A percentile compares a stretch with the other conserved stretches of the same genome.
phyloP scores from a whole-genome alignment of 371 early-diverging fungal species.

The Massospora cicadina region DNA sequence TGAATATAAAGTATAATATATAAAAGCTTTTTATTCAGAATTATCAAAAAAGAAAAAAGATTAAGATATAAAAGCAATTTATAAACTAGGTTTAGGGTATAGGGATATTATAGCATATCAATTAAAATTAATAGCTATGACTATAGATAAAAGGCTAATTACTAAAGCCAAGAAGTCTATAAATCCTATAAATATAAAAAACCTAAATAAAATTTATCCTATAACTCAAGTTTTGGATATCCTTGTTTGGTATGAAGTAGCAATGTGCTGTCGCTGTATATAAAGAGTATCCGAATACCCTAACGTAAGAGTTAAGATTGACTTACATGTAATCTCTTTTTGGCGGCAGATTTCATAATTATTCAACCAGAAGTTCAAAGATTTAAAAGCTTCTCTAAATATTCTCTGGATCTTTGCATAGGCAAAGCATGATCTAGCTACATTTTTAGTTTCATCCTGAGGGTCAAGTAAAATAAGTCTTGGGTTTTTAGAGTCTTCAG shows the following conservation, averaged over 20 bases:
- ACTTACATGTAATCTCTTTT: background rate
- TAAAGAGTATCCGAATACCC: background rate
- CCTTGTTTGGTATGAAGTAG: background rate
- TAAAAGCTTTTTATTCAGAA: too few relatives aligned
- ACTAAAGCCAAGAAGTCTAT: too few relatives aligned
- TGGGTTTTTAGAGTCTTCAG: background rate
- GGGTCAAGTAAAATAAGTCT: constrained; percentile 1
- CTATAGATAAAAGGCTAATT: too few relatives aligned
- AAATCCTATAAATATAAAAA: too few relatives aligned
- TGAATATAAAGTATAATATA: too few relatives aligned
- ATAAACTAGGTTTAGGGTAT: too few relatives aligned
- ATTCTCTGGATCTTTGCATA: background rate
- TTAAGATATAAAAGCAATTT: too few relatives aligned
- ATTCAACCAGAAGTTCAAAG: background rate
- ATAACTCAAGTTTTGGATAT: too few relatives aligned
- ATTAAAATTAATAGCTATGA: too few relatives aligned
- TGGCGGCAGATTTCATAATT: background rate
- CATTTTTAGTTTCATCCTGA: constrained; percentile 4
- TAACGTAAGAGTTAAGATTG: background rate
- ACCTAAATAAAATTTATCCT: too few relatives aligned
- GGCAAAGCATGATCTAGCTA: background rate
- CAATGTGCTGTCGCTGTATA: background rate
- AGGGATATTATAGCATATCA: too few relatives aligned
- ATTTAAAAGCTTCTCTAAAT: background rate
- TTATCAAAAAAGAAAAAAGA: too few relatives aligned